Base-by-base conservation (phyloP, 2,329 filamentous ascomycete genomes). In the Diaporthe velutina region DNA sequence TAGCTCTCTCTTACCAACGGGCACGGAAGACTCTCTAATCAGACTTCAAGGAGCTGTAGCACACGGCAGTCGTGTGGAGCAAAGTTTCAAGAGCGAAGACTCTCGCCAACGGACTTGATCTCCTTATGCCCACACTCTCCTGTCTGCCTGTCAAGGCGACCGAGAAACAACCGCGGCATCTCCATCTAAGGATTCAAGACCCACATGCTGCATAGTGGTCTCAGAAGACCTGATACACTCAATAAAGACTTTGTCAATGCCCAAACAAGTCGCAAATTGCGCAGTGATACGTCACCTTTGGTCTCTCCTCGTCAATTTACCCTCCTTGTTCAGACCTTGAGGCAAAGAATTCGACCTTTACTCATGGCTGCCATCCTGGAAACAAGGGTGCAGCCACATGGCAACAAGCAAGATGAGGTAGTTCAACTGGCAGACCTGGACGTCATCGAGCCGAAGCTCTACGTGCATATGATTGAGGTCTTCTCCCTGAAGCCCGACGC, bases 401-500 rank as follows among this genome's bases (percentile, higher is more conserved):
- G 58, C 42, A 58, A 54, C n/a, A 54, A 64, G 42, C 50, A 58
- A 22, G 64, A 64, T 50, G 66, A 64, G 66, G 30, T 74, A 9
- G 52, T 74, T 19, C 66, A 57, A 40, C 66, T 74, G 19, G 57
- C 73, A 17, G 73, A 74, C 33, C 33, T 72, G 13, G 73, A 58
- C 10, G 45, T n/a, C 8, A 64, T 72, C n/a, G 70, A 72, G 50
- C 68, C 68, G 4, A 72, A 72, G 50, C 57, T 74, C 17, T 74
- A 72, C 38, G 73, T 74, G 12, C 60, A 67, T 15, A 72, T 74
- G 58, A 67, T 72, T 40, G 73, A 74, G 50, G 40, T 74, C 33
- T 74, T 74, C 38, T n/a, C 57, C 38, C 33, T 72, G 22, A n/a
- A 19, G n/a, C 28, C 33, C 28, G 54, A 58, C 15, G 70, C 60